Evolutionary conservation across 2,329 filamentous ascomycete genomes (phyloP).

Genomic region (Cucurbitaria berberidis): DNA sequence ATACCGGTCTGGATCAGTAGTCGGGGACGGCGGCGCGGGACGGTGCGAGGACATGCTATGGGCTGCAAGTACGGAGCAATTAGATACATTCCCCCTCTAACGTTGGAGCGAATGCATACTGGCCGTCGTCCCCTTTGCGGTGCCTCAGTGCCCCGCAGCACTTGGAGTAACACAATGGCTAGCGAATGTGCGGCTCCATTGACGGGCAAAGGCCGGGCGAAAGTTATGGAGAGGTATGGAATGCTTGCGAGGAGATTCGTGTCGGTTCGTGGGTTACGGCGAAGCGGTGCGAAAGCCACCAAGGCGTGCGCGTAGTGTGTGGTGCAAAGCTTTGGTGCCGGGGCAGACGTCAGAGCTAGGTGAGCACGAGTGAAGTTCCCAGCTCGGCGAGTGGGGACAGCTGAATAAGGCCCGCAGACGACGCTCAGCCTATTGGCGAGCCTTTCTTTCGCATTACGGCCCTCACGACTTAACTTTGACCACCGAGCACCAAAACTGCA

Average conservation of each 20-base stretch:
- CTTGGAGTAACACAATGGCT: conserved; percentile 49
- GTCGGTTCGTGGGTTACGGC: not conserved
- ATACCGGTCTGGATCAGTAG: conserved; percentile 39
- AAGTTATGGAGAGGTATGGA: conserved; percentile 9
- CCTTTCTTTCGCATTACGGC: conserved; percentile 28
- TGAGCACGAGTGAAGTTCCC: conserved; percentile 20
- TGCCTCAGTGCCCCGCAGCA: conserved; percentile 53
- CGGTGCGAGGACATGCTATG: conserved; percentile 46
- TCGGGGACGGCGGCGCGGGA: conserved; percentile 47
- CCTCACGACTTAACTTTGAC: conserved; percentile 23
- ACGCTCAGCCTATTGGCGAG: conserved; percentile 24
- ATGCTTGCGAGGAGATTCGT: not conserved
- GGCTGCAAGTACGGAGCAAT: conserved; percentile 32
- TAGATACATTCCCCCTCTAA: conserved; percentile 20
- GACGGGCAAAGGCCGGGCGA: conserved; percentile 30
- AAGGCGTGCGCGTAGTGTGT: not conserved
- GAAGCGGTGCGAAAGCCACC: conserved; percentile 3
- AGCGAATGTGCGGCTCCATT: conserved; percentile 52
- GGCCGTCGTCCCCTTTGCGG: conserved; percentile 47
- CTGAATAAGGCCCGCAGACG: conserved; percentile 15
- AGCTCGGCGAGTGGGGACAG: conserved; percentile 13
- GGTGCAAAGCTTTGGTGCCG: conserved; percentile 14
- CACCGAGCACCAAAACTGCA: conserved; percentile 31
- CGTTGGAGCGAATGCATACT: conserved; percentile 30
- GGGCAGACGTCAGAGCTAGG: conserved; percentile 23